These are phyloP conservation scores for Uncinocarpus reesii DNA, from an alignment of 2,329 filamentous ascomycete species.

Conservation along the genomic window DNA sequence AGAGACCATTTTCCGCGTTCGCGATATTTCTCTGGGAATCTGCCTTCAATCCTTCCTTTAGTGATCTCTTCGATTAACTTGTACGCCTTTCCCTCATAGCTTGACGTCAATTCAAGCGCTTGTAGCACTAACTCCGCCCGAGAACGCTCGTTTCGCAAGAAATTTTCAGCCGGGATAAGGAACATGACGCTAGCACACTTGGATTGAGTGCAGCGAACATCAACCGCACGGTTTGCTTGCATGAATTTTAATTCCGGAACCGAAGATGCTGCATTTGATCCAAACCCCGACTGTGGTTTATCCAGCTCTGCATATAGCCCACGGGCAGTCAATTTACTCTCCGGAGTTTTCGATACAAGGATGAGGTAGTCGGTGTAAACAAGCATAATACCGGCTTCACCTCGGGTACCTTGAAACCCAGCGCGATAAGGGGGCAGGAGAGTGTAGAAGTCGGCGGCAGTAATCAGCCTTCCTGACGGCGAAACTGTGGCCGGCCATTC, in stretches of 20 bases:
- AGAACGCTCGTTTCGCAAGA: constrained; percentile 14
- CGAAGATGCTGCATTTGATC: constrained; percentile 33
- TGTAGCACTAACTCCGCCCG: constrained; percentile 39
- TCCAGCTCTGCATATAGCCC: constrained; percentile 77
- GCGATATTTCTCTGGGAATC: constrained; percentile 73
- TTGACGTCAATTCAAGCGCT: constrained; percentile 61
- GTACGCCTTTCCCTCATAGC: constrained; percentile 65
- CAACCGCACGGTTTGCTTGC: constrained; percentile 58
- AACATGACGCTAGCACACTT: constrained; percentile 32
- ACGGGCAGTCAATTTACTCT: constrained; percentile 57
- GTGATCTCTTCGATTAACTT: constrained; percentile 76
- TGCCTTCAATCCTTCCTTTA: constrained; percentile 74
- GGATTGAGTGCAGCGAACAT: constrained; percentile 55
- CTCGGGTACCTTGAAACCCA: constrained; percentile 31
- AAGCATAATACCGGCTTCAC: constrained; percentile 59
- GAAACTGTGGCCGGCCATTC: constrained; percentile 64
- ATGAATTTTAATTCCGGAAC: constrained; percentile 59
- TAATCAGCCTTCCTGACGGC: constrained; percentile 67
- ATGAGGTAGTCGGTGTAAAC: constrained; percentile 76
- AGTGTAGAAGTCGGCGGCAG: constrained; percentile 70
- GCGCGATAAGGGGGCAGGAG: constrained; percentile 60
- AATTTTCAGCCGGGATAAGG: constrained; percentile 24
- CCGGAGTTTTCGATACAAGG: constrained; percentile 59
- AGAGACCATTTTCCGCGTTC: constrained; percentile 74
- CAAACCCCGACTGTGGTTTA: constrained; percentile 43